Evolutionary conservation across 805 yeast species (phyloP), one percentile per base, ranked within the genome.

Genomic region (Metschnikowia aberdeeniae): DNA sequence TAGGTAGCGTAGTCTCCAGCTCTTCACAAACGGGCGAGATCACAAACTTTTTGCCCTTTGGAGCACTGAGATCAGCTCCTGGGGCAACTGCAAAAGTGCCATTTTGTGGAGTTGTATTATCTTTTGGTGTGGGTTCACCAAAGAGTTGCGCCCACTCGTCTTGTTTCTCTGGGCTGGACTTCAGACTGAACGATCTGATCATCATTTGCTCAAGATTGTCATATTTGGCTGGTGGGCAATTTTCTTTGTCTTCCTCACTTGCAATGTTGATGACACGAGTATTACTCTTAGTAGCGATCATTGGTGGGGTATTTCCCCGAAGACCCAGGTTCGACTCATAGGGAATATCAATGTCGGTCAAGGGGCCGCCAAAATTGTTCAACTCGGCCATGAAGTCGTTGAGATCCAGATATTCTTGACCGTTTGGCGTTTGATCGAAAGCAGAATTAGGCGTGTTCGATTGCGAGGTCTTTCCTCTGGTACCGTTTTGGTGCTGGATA

Each of bases 231-330:
- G 64, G 65, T 5, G 64, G 60, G 14, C 56, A 54, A 43, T 61
- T 61, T 32, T 61, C 65, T 44, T 61, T 61, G 40, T 61, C 61
- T 12, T 59, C 64, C 10, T 50, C 62, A 34, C 59, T 67, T 30
- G 71, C 78, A 45, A 78, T 49, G 48, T 75, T 77, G 37, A 78
- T 77, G 19, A 78, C 70, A 34, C 81, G 67, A 3, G 82, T 78
- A 52, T 77, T 78, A 34, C 75, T 61, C 54, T 78, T 78, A 5
- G 77, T 75, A n/a, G 82, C 82, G 61, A 68, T 67, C 77, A 64
- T 73, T 50, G 74, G 75, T 41, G 73, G 77, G 6, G 74, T 70
- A 29, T 59, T 67, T 33, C 63, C 67, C 46, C 27, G 49, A 7
- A 51, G 32, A 4, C 48, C 49, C 5, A 26, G 26, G 27, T 41